Base-by-base conservation (phyloP, 2,329 filamentous ascomycete species). In the Meredithiella fracta region DNA sequence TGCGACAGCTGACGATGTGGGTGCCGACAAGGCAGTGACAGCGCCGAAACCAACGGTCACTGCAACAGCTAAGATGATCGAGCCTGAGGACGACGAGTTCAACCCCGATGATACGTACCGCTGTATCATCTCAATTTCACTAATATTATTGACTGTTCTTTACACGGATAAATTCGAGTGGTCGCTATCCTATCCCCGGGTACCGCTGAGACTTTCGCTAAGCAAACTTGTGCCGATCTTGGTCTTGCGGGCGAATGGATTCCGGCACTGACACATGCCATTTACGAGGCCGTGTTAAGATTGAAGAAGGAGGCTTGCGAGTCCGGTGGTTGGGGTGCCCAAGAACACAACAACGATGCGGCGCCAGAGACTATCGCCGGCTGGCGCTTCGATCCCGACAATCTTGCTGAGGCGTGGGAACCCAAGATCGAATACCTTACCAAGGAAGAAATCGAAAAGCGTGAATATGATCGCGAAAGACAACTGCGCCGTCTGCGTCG, bases 141-240 rank as follows among this genome's bases (percentile, higher is more conserved):
- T 98, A 64, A 96, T 95, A 65, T 76, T 97, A 22, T 83, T 89
- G 54, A 94, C 94, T 56, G 83, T 86, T 62, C 77, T 97, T 11
- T 97, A 96, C 68, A 94, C 87, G 2, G 92, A 98, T 73, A 95
- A 90, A 65, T 97, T 98, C 61, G 91, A 97, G 67, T 97, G 91
- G 91, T 97, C 91, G 3, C 73, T 98, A 20, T 74, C 95, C 17
- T 90, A 97, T 64, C 89, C 90, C 85, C 89, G 1, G 91, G 91
- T 22, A 89, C 91, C 44, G 88, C 92, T 0, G 91, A 98, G 67
- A 80, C 84, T 11, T 97, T 97, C 67, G 90, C 92, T 34, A 88
- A 87, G 65, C 81, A 88, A 61, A 97, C 92, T 0, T 97, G 92
- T 66, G 86, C 88, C 26, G 92, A 98, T 66, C 73, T 98, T 7